Base-by-base conservation (phyloP, 768 basidiomycete species). In the Psilocybe sp. region DNA sequence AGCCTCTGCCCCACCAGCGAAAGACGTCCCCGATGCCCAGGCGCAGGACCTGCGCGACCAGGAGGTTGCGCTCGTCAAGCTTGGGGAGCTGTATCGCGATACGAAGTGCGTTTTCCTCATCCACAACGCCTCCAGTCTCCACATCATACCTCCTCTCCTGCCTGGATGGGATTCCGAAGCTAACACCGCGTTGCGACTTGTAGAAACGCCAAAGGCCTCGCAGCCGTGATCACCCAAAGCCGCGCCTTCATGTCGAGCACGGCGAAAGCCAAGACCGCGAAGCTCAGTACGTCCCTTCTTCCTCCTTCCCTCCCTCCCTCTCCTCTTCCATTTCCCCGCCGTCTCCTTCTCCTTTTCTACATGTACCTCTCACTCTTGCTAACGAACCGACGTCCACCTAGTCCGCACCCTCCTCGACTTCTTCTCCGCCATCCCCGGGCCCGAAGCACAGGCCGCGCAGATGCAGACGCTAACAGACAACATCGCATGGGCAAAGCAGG, bases 211-310 rank as follows among this genome's bases (percentile, higher is more conserved):
- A 67, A 84, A 53, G 89, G 89, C 14, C 76, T 98, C 2, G 91
- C 93, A 9, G 81, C 92, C 47, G 85, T 96, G 34, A 90, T 97
- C 48, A 88, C 84, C 0, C 76, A 87, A 20, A 92, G 91, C 0
- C 75, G 93, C 43, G 76, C 82, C 0, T 93, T 95, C 74, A 90
- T 96, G 80, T 85, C 90, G 0, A 87, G 88, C n/a, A 90, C 92
- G 0, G 95, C 95, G 13, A 98, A 98, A 69, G 95, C 94, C 1
- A 97, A 98, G 69, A 97, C 96, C 0, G 94, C 94, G 2, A 96
- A 96, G 71, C 82, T 98, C 55, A 96, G 93, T 93, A 54, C 58
- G 85, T 61, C 3, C 8, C 10, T 19, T 2, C 15, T 7, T 28
- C 36, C 6, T 46, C 16, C 14, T 33, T 35, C 16, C 16, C 13